phyloP scores from a whole-genome alignment of 345 rosid species.

The Salix arbutifolia region DNA sequence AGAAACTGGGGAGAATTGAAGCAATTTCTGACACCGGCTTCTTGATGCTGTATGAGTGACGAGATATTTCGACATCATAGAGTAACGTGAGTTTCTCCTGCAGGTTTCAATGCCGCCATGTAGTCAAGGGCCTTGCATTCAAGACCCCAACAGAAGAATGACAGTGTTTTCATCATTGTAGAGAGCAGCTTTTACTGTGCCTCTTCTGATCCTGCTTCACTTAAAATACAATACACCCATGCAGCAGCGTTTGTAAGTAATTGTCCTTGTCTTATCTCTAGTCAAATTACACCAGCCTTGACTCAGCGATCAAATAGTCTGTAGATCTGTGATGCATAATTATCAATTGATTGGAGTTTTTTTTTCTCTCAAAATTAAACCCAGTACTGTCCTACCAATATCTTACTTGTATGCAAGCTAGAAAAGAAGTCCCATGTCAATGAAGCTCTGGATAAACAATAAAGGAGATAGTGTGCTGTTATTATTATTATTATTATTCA shows the following conservation, averaged over 20 bases:
- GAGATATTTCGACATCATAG: background rate
- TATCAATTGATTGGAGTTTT: background rate
- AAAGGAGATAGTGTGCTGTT: conserved; percentile 3
- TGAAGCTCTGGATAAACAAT: background rate
- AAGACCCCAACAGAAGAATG: conserved; percentile 54
- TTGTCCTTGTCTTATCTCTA: background rate
- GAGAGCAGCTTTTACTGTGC: background rate
- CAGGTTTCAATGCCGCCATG: conserved; percentile 90
- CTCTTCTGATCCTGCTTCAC: background rate
- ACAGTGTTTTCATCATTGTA: conserved; percentile 1
- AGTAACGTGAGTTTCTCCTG: background rate
- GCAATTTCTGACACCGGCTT: background rate
- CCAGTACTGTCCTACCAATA: background rate
- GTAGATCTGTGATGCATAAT: too few species aligned
- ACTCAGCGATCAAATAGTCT: background rate
- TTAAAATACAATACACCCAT: background rate
- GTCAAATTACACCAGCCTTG: too few species aligned
- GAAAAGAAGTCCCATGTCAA: background rate
- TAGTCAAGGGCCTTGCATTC: conserved; percentile 61
- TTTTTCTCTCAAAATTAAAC: background rate
- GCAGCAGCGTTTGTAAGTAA: background rate
- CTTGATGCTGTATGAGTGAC: background rate
- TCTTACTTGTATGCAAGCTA: background rate
- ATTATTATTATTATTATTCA: conserved; percentile 13
- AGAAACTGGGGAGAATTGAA: background rate